A percentile compares a stretch with the other conserved stretches of the same genome.
Evolutionary conservation across 331 rosid genomes (phyloP).

Genomic region (Pyrus hybrid): DNA sequence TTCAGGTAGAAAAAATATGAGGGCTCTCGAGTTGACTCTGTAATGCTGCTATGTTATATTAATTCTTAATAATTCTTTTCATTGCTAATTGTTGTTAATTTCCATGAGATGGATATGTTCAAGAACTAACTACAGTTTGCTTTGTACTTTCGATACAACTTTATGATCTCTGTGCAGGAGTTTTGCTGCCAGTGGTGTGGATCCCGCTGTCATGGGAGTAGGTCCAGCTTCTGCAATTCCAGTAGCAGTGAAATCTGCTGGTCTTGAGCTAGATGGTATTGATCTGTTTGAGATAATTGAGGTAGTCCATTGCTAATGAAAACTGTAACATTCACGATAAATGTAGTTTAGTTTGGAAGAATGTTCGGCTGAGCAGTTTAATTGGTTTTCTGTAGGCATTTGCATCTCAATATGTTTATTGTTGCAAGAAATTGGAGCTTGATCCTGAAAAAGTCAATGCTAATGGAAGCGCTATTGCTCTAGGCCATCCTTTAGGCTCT

Average conservation of each 20-base stretch:
- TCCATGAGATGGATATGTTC: neutral
- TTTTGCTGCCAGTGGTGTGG: slow-evolving; percentile 84
- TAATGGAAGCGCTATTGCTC: slow-evolving; percentile 86
- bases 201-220: slow-evolving; percentile 88
- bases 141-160: neutral
- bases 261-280: slow-evolving; percentile 62
- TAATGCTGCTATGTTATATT: too few relatives aligned
- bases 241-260: slow-evolving; percentile 83
- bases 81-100: neutral
- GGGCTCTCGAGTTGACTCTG: neutral
- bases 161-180: slow-evolving; percentile 44
- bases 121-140: neutral
- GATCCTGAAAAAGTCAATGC: slow-evolving; percentile 66
- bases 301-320: slow-evolving; percentile 26
- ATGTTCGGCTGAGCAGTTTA: neutral
- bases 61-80: neutral
- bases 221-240: slow-evolving; percentile 91
- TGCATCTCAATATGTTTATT: slow-evolving; percentile 77
- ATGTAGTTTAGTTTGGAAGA: neutral
- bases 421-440: slow-evolving; percentile 72
- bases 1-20: too few relatives aligned
- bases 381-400: slow-evolving; percentile 58
- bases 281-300: slow-evolving; percentile 77
- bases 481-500: slow-evolving; percentile 91
- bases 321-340: neutral